A percentile compares a stretch with the other conserved stretches of the same genome.
phyloP scores from a whole-genome alignment of 345 rosid genomes.

The Clarkia xantiana region DNA sequence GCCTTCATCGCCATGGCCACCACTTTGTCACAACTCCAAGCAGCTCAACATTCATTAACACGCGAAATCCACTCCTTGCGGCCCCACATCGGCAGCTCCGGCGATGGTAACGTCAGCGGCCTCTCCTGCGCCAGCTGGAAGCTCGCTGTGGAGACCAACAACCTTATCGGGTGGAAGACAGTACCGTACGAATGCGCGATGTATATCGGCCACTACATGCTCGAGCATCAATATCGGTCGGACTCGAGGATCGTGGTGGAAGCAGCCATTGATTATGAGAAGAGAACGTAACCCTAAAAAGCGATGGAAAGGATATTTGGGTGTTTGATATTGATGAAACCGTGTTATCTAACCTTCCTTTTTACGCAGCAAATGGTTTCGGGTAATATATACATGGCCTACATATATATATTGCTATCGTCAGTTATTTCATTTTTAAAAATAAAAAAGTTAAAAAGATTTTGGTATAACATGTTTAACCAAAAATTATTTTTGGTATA shows the following conservation, averaged over 20 bases:
- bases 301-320: conserved; percentile 29
- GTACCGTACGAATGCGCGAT: conserved; percentile 34
- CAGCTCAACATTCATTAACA: conserved; percentile 5
- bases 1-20: too few species aligned
- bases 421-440: too few species aligned
- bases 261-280: conserved; percentile 28
- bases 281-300: conserved; percentile 14
- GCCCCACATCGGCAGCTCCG: conserved; percentile 18
- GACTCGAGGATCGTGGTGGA: conserved; percentile 28
- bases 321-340: conserved; percentile 40
- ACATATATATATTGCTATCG: too few species aligned
- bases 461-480: too few species aligned
- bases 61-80: conserved; percentile 27
- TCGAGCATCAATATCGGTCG: conserved; percentile 26
- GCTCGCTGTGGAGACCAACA: conserved; percentile 47
- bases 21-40: conserved; percentile 7
- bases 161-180: conserved; percentile 26
- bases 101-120: conserved; percentile 7
- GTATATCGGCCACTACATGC: conserved; percentile 40
- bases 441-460: too few species aligned
- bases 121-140: conserved; percentile 50
- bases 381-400: too few species aligned
- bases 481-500: too few species aligned
- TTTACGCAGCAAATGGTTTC: conserved; percentile 17
- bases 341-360: conserved; percentile 24